Percentiles rank a stretch among this genome's conserved stretches.
phyloP scores from a whole-genome alignment of 2,329 filamentous ascomycete species.

The Blumeriella jaapii region DNA sequence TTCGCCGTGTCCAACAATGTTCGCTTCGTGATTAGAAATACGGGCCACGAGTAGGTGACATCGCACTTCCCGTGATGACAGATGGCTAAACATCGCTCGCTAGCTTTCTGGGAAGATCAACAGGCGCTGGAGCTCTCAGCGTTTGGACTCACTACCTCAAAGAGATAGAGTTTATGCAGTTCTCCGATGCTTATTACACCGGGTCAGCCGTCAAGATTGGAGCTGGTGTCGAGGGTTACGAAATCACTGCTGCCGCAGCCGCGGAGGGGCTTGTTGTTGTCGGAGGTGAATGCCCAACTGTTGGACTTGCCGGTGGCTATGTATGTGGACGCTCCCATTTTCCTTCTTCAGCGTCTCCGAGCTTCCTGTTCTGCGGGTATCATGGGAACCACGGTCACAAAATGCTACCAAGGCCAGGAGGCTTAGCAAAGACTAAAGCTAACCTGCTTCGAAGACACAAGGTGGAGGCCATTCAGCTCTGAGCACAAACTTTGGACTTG shows the following conservation, averaged over 20 bases:
- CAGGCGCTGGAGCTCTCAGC: slow-evolving; percentile 45
- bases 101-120: slow-evolving; percentile 43
- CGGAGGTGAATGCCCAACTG: slow-evolving; percentile 42
- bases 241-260: slow-evolving; percentile 34
- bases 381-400: too few relatives aligned
- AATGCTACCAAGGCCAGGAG: too few relatives aligned
- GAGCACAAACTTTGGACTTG: slow-evolving; percentile 43
- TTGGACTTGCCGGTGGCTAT: slow-evolving; percentile 49
- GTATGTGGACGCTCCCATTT: too few relatives aligned
- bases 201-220: slow-evolving; percentile 42
- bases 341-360: too few relatives aligned
- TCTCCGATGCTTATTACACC: slow-evolving; percentile 31
- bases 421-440: too few relatives aligned
- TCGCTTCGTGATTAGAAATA: slow-evolving; percentile 40
- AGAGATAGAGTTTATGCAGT: slow-evolving; percentile 32
- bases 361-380: too few relatives aligned
- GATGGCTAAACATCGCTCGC: not conserved
- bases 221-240: slow-evolving; percentile 39
- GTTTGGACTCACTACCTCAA: slow-evolving; percentile 48
- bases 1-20: slow-evolving; percentile 30
- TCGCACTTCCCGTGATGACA: not conserved
- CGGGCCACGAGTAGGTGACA: slow-evolving; percentile 38
- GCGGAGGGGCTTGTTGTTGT: slow-evolving; percentile 34
- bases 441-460: too few relatives aligned
- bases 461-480: slow-evolving; percentile 48